Base-by-base conservation (phyloP, 140 eudicot genomes). In the Senecio squalidus region DNA sequence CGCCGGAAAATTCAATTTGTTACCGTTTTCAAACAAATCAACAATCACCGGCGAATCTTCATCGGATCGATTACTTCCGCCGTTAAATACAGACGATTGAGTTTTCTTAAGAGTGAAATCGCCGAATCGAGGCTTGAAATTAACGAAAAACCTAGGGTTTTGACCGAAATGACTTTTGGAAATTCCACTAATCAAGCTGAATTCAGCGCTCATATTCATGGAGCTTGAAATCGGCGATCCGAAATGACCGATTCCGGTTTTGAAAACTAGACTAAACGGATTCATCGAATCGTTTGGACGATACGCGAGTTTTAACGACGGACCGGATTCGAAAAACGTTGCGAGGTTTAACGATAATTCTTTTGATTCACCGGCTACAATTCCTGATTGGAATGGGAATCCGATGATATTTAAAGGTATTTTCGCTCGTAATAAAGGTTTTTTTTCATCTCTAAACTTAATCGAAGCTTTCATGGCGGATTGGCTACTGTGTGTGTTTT, bases 161-260 rank as follows among this genome's bases (percentile, higher is more conserved):
- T 78, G 82, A 38, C n/a, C n/a, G n/a, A n/a, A n/a, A n/a, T n/a
- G n/a, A n/a, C n/a, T n/a, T n/a, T 76, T 88, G 20, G 74, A 78
- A 40, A 45, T 31, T 24, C 64, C 64, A 1, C 85, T 81, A 3
- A 76, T 10, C 7, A 76, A 17, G 48, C 57, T 74, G 23, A 90
- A 85, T 26, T 90, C 90, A 3, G 97, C 95, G 70, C 87, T 73
- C 97, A 90, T 83, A 58, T 75, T 76, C 46, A 90, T 21, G 1
- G 94, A 70, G 60, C 95, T 83, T 0, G 78, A 68, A 43, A 55
- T 62, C 14, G 97, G 97, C 3, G 97, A 90, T 4, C 97, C 97
- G 27, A 73, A 86, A 46, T 63, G 67, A 0, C 97, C 97, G 33
- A 80, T 80, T 9, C 97, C 97, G 36, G 94, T 80, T 54, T 85